Percentiles rank a stretch among this genome's conserved stretches.
phyloP scores from a whole-genome alignment of 2,329 filamentous ascomycete genomes.

The Epichloe coenophiala region DNA sequence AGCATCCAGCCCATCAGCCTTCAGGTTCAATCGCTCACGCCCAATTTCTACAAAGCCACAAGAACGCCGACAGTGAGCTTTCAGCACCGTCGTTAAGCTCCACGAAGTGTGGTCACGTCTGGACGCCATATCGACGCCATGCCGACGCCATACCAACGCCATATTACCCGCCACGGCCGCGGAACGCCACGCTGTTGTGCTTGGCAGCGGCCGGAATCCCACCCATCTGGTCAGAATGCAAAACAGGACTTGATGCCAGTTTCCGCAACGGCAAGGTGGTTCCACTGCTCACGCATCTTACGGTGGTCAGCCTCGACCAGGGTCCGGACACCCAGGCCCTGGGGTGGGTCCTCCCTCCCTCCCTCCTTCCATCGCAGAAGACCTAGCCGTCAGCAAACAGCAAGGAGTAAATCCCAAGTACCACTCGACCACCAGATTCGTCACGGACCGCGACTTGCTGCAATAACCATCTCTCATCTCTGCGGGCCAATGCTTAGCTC shows the following conservation, averaged over 20 bases:
- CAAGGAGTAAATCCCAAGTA: background rate
- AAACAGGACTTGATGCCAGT: too few species aligned
- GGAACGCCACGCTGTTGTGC: conserved; percentile 1
- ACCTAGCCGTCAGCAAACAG: conserved; percentile 4
- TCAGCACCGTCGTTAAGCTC: conserved; percentile 1
- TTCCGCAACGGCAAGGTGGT: too few species aligned
- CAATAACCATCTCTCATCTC: background rate
- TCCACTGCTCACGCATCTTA: conserved; percentile 5
- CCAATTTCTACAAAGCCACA: conserved; percentile 5
- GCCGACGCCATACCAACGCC: conserved; percentile 4
- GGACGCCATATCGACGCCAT: too few species aligned
- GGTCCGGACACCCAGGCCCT: background rate
- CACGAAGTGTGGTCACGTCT: conserved; percentile 4
- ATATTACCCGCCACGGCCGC: conserved; percentile 5
- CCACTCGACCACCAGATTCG: conserved; percentile 4
- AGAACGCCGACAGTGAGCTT: background rate
- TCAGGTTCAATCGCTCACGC: background rate
- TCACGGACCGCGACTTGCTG: conserved; percentile 1
- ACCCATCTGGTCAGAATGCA: too few species aligned
- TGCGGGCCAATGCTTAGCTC: conserved; percentile 5
- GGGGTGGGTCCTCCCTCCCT: background rate
- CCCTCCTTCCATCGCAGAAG: background rate
- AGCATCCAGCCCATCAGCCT: background rate
- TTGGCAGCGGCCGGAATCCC: too few species aligned
- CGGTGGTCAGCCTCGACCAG: conserved; percentile 5